Evolutionary conservation across 2,329 filamentous ascomycete species (phyloP).

Genomic region (Tolypocladium cylindrosporum): DNA sequence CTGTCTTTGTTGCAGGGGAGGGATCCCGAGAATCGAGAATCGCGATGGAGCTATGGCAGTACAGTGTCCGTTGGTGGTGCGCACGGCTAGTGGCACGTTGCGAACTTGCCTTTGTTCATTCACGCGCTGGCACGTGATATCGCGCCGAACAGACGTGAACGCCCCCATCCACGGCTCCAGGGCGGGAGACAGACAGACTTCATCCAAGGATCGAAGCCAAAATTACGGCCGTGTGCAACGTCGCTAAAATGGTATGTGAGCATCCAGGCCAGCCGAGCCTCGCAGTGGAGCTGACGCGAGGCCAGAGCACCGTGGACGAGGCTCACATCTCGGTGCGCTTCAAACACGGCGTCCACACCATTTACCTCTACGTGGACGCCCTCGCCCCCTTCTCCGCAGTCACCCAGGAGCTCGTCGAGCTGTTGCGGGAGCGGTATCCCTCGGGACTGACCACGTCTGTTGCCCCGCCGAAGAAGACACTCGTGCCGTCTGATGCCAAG

Average conservation of each 20-base stretch:
- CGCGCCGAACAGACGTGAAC: background rate
- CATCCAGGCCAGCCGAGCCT: background rate
- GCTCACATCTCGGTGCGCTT: conserved; percentile 57
- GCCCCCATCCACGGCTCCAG: background rate
- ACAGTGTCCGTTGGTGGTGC: background rate
- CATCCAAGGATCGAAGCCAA: background rate
- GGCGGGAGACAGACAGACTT: background rate
- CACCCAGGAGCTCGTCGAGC: conserved; percentile 46
- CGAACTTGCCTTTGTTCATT: background rate
- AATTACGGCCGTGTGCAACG: background rate
- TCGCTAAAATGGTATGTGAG: background rate
- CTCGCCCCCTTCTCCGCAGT: conserved; percentile 46
- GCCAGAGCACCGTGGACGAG: conserved; percentile 23
- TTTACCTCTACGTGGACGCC: conserved; percentile 57
- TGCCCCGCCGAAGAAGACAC: conserved; percentile 20
- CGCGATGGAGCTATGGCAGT: background rate
- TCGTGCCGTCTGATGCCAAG: conserved; percentile 28
- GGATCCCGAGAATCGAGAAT: background rate
- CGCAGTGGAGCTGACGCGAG: conserved; percentile 4
- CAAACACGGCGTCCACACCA: conserved; percentile 62
- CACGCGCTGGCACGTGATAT: conserved; percentile 3
- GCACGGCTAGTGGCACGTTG: background rate
- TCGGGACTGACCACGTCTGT: conserved; percentile 34
- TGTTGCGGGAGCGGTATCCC: conserved; percentile 48
- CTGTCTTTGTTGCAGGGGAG: background rate